Conservation (phyloP, 2,329 filamentous ascomycete species). For the Pseudogymnoascus sp. region DNA sequence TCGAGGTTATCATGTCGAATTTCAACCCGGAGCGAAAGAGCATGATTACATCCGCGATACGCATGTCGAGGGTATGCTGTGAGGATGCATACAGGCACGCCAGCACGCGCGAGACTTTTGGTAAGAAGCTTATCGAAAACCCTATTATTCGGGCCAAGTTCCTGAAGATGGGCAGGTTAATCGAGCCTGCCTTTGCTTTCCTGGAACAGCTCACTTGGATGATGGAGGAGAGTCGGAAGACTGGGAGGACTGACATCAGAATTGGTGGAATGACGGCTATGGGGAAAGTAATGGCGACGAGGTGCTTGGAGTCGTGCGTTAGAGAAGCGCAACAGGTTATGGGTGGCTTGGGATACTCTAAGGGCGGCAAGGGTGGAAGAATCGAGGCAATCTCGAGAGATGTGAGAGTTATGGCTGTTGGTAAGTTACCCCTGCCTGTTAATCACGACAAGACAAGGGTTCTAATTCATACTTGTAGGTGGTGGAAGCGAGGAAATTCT, state of each 20-base stretch:
- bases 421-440: slow-evolving; percentile 16
- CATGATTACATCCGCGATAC: slow-evolving; percentile 47
- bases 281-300: slow-evolving; percentile 42
- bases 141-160: slow-evolving; percentile 53
- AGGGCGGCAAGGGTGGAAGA: slow-evolving; percentile 37
- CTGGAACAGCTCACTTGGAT: slow-evolving; percentile 48
- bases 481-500: slow-evolving; percentile 29
- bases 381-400: slow-evolving; percentile 47
- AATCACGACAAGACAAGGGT: background rate
- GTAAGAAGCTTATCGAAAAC: slow-evolving; percentile 46
- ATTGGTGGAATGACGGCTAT: slow-evolving; percentile 44
- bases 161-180: slow-evolving; percentile 46
- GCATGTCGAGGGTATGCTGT: slow-evolving; percentile 47
- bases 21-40: slow-evolving; percentile 52
- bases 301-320: slow-evolving; percentile 43
- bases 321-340: slow-evolving; percentile 48
- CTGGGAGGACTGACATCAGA: slow-evolving; percentile 26
- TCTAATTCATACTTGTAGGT: slow-evolving; percentile 16
- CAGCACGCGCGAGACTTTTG: slow-evolving; percentile 46
- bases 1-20: slow-evolving; percentile 50
- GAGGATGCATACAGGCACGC: slow-evolving; percentile 45
- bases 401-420: slow-evolving; percentile 36
- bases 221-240: slow-evolving; percentile 18
- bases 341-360: slow-evolving; percentile 43
- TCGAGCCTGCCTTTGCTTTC: slow-evolving; percentile 54